Evolutionary conservation across 805 yeast species (phyloP).

Genomic region (Kluyveromyces lactis): DNA sequence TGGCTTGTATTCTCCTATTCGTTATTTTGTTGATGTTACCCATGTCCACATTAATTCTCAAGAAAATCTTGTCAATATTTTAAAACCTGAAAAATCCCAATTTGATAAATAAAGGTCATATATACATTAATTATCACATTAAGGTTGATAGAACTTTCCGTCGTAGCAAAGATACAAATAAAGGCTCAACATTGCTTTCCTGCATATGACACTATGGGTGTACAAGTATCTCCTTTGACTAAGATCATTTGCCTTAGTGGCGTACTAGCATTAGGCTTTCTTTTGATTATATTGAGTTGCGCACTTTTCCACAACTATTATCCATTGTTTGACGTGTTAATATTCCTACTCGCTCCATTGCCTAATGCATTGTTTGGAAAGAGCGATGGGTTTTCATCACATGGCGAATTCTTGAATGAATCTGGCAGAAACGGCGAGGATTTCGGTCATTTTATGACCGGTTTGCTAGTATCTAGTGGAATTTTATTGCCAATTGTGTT

Average conservation of each 20-base stretch:
- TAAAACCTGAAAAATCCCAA: no score
- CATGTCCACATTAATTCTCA: no score
- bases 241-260: constrained; percentile 30
- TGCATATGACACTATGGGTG: constrained; percentile 12
- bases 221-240: constrained; percentile 29
- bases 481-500: constrained; percentile 66
- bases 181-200: no score
- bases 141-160: no score
- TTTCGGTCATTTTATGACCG: constrained; percentile 71
- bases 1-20: no score
- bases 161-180: no score
- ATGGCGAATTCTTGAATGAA: constrained; percentile 56
- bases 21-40: no score
- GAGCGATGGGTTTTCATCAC: constrained; percentile 32
- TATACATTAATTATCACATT: no score
- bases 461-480: constrained; percentile 69
- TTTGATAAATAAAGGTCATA: no score
- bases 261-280: constrained; percentile 79
- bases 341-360: constrained; percentile 61
- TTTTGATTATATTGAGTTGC: constrained; percentile 79
- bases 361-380: constrained; percentile 55
- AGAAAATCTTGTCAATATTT: no score
- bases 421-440: constrained; percentile 47
- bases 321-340: constrained; percentile 67
- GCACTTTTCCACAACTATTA: constrained; percentile 86